Evolutionary conservation across 1,139 yeast genomes (phyloP), one percentile per base, ranked within the genome.

Genomic region (Pichia sp.): DNA sequence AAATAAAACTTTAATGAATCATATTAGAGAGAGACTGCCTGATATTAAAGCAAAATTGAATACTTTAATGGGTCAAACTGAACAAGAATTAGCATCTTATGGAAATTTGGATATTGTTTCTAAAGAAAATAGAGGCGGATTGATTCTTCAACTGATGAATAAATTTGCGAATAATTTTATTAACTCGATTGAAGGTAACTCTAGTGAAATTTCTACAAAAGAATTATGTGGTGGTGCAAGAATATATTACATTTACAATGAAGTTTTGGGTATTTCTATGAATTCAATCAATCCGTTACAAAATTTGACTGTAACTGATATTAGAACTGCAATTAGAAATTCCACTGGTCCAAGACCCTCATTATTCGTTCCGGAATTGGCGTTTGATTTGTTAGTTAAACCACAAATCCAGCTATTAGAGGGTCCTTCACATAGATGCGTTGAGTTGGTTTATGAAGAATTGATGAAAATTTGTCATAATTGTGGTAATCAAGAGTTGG

Each of bases 171-270:
- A 80, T 45, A 76, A 81, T 46, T 94, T 94, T 59, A 80, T 87
- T 37, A 80, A 86, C 43, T 85, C 96, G 3, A 89, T 94, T 52
- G 98, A 94, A 55, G 99, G 99, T 54, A 87, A 94, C 8, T 75
- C 94, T 1, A 69, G 86, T 46, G 92, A 87, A 50, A 74, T 87
- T 38, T 82, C 92, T 44, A 86, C 96, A 32, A 92, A 89, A 62
- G 98, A 94, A 63, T 75, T 94, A 46, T 89, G 97, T 61, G 99
- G 98, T 44, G 99, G 99, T 55, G 99, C 99, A 8, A 74, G 97
- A 59, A 87, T 94, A 46, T 94, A 92, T 63, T 86, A 85, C 63
- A 87, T 94, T 51, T 94, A 87, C 67, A 87, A 90, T 62, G 95
- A 87, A 56, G 87, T 92, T 6, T 87, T 84, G 65, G 96, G 97